A percentile compares a stretch with the other conserved stretches of the same genome.
Conservation (phyloP, 805 yeast genomes). For the Schwanniomyces yamadae region DNA sequence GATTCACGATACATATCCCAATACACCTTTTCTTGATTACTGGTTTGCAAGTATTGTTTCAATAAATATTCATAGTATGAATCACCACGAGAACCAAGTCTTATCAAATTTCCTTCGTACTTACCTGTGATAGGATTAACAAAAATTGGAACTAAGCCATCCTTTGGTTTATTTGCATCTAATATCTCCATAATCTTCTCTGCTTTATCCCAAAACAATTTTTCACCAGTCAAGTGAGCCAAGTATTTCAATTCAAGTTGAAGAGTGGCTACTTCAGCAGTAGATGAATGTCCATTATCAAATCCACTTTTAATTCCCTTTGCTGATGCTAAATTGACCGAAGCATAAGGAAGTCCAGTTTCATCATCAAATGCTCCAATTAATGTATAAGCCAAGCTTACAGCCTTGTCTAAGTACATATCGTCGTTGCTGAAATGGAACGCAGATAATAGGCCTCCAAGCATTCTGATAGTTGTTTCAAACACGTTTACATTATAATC, state of each 20-base stretch:
- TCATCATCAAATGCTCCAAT: conserved; percentile 64
- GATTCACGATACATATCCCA: conserved; percentile 75
- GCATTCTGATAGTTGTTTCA: conserved; percentile 93
- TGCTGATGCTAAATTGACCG: conserved; percentile 68
- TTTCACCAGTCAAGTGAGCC: conserved; percentile 76
- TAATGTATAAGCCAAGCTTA: conserved; percentile 71
- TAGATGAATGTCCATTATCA: conserved; percentile 77
- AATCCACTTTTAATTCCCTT: conserved; percentile 59
- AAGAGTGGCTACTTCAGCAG: conserved; percentile 86
- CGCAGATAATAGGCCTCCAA: conserved; percentile 90
- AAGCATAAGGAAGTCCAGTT: conserved; percentile 75
- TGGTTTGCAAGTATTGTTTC: conserved; percentile 82
- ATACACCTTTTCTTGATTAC: conserved; percentile 57
- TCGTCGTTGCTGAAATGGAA: conserved; percentile 68
- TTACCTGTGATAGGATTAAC: conserved; percentile 73
- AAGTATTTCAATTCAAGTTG: conserved; percentile 86
- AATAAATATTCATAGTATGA: conserved; percentile 87
- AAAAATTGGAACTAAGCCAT: conserved; percentile 82
- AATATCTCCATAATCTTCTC: conserved; percentile 72
- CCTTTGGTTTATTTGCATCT: conserved; percentile 61
- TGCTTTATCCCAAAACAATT: conserved; percentile 71
- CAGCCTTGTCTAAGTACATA: conserved; percentile 73
- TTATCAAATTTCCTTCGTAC: conserved; percentile 61
- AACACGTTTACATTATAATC: conserved; percentile 78
- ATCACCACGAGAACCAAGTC: conserved; percentile 91